Evolutionary conservation across 108 stramenopile species (phyloP), one percentile per base, ranked within the genome.

Genomic region (Aurantiochytrium sp.): DNA sequence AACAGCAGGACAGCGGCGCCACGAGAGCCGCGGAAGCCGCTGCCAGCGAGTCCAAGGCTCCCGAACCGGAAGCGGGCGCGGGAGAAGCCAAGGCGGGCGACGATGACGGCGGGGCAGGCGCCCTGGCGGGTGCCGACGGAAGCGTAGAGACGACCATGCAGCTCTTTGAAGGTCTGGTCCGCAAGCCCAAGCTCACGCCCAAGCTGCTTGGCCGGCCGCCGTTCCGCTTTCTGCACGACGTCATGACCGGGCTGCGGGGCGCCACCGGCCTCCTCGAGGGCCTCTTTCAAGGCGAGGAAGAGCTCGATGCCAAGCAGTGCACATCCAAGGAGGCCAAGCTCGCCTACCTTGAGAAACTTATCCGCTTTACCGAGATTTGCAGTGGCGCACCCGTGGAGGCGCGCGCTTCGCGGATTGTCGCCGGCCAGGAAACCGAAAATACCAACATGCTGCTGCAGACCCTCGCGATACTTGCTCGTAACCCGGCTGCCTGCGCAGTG

Each of bases 161-260:
- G 6, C 45, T 81, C 27, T 81, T 1, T 48, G 73, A 48, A 12
- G 73, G 55, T 4, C 68, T 95, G 55, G 55, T 95, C 54, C 32
- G 88, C 54, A 95, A 95, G 90, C 96, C 96, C 21, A 96, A 94
- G 85, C 89, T 94, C 41, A 68, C 93, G 8, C 95, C 95, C 39
- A 95, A 95, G 86, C 93, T 96, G 4, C 88, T 96, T n/a, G 65
- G 87, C 45, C 94, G 94, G 85, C 95, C 96, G 4, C 96, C 96
- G 21, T 95, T 96, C 90, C 94, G 96, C 30, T 96, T 95, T 68
- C 85, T 96, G 10, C 94, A 95, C 89, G 96, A 96, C 87, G 55
- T 96, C 54, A 69, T 96, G 24, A 91, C 92, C n/a, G 94, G 88
- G 45, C 88, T 95, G 50, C 91, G 69, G 1, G 39, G 53, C 21